phyloP scores from a whole-genome alignment of 331 rosid species.

The Telfairia occidentalis region DNA sequence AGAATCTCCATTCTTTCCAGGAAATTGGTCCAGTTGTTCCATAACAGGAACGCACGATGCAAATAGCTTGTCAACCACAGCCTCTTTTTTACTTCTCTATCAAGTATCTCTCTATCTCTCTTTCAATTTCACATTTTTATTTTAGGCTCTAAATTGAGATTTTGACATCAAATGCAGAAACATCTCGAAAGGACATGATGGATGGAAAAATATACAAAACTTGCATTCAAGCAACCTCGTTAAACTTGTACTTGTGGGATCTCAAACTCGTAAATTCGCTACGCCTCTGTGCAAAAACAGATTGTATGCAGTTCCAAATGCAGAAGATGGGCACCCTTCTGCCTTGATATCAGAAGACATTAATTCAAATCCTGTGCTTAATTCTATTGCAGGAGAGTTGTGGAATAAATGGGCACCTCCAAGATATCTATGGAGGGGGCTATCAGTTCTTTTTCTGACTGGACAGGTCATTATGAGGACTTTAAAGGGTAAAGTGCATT shows the following conservation, averaged over 20 bases:
- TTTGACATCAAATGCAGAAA: constrained; percentile 33
- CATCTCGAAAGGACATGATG: constrained; percentile 17
- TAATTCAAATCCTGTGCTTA: constrained; percentile 46
- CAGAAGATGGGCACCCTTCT: constrained; percentile 50
- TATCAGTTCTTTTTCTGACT: constrained; percentile 55
- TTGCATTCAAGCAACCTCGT: constrained; percentile 21
- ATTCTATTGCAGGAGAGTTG: constrained; percentile 20
- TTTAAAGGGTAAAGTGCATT: constrained; percentile 66
- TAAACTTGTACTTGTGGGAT: constrained; percentile 22
- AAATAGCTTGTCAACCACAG: constrained; percentile 37
- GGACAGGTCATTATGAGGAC: constrained; percentile 75
- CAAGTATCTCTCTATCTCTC: constrained; percentile 31
- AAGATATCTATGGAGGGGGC: constrained; percentile 75
- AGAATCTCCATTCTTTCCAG: background rate
- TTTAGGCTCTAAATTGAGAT: background rate
- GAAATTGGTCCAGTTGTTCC: background rate
- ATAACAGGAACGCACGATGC: constrained; percentile 36
- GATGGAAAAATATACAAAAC: constrained; percentile 23
- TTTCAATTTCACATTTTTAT: background rate
- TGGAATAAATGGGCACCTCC: constrained; percentile 81
- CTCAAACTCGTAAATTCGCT: constrained; percentile 19
- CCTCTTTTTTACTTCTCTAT: constrained; percentile 32
- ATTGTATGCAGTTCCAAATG: constrained; percentile 37
- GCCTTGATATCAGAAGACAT: constrained; percentile 30
- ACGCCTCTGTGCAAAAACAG: constrained; percentile 21